Percentiles rank a stretch among this genome's conserved stretches.
Conservation (phyloP, 345 rosid species). For the Rhizophora mangle region DNA sequence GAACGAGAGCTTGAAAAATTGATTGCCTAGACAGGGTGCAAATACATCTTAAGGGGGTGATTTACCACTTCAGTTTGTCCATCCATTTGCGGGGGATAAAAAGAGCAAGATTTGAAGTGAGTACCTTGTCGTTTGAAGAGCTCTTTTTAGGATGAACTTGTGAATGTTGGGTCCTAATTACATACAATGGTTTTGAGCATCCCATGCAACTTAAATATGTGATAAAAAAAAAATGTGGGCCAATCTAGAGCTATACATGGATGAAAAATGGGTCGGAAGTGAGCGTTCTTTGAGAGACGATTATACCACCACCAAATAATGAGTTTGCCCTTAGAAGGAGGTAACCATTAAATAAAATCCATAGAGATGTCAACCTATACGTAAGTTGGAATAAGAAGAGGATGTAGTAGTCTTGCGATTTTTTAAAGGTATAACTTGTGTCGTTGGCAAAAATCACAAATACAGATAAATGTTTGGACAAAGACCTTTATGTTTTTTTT, state of each 20-base stretch:
- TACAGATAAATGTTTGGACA: too few species aligned
- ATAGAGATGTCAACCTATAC: neutral
- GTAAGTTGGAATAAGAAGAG: neutral
- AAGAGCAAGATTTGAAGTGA: neutral
- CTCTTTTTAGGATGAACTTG: neutral
- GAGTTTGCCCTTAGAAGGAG: neutral
- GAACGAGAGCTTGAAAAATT: too few species aligned
- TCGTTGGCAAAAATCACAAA: neutral
- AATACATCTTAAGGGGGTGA: neutral
- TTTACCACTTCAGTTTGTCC: neutral
- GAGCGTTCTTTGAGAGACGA: neutral
- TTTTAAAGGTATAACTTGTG: too few species aligned
- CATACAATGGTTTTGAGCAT: neutral
- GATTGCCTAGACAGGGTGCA: neutral
- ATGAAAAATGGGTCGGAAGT: neutral
- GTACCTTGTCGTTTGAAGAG: neutral
- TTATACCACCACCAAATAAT: neutral
- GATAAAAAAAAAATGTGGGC: fast-evolving
- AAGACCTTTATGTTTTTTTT: neutral
- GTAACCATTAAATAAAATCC: neutral
- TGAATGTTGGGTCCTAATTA: neutral
- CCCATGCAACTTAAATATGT: neutral
- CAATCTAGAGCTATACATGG: neutral
- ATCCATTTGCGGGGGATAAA: neutral
- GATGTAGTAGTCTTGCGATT: neutral